These are phyloP conservation scores for Hortaea sp. DNA, from an alignment of 2,329 filamentous ascomycete species.

Conservation along the genomic window DNA sequence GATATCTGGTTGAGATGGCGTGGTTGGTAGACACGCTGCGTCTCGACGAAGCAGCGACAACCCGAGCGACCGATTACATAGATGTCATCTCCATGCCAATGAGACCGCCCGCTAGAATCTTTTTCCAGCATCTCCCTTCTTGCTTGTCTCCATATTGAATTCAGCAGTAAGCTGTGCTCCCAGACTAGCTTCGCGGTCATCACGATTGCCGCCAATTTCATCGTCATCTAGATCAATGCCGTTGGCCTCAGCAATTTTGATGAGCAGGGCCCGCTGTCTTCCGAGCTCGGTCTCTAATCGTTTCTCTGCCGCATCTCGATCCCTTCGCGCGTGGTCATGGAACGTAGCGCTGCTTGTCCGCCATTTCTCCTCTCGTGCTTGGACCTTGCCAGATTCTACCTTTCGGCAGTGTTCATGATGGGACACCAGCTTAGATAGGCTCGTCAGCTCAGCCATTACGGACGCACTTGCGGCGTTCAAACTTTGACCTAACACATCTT, in stretches of 20 bases:
- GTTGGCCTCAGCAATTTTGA: conserved; percentile 16
- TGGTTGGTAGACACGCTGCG: conserved; percentile 47
- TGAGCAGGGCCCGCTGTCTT: conserved; percentile 19
- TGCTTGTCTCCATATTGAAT: conserved; percentile 16
- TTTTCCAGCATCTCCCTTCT: not conserved
- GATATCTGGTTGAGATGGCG: conserved; percentile 66
- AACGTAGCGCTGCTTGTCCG: conserved; percentile 30
- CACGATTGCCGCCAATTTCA: conserved; percentile 7
- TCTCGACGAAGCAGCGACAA: not conserved
- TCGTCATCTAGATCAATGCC: conserved; percentile 14
- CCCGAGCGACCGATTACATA: not conserved
- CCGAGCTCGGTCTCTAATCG: conserved; percentile 24
- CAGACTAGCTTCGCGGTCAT: conserved; percentile 14
- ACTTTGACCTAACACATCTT: conserved; percentile 17
- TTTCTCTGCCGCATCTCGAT: conserved; percentile 27
- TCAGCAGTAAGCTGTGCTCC: conserved; percentile 18
- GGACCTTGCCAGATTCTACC: conserved; percentile 23
- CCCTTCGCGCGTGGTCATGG: conserved; percentile 26
- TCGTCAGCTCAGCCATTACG: conserved; percentile 16
- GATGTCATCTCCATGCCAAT: too few species aligned
- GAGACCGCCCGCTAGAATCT: too few species aligned
- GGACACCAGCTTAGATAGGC: conserved; percentile 26
- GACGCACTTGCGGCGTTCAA: conserved; percentile 17
- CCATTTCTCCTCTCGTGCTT: conserved; percentile 31
- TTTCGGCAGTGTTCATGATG: conserved; percentile 32